A percentile compares a stretch with the other conserved stretches of the same genome.
Evolutionary conservation across 2,329 filamentous ascomycete genomes (phyloP).

Genomic region (Arachnomyces sp.): DNA sequence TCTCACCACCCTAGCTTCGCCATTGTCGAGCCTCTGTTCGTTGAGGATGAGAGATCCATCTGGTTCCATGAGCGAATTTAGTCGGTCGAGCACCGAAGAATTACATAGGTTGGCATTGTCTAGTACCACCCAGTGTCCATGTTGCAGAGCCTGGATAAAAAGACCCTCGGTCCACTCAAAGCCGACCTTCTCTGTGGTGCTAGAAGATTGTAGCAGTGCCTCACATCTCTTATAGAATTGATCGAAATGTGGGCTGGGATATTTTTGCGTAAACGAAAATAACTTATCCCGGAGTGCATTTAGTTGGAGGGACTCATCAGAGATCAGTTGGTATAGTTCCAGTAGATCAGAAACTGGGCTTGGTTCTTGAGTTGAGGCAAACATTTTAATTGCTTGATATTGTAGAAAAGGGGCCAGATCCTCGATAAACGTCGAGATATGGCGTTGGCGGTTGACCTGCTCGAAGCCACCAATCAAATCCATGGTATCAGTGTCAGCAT

Average conservation of each 20-base stretch:
- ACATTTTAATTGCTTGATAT: slow-evolving; percentile 24
- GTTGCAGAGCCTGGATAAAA: slow-evolving; percentile 76
- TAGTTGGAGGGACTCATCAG: slow-evolving; percentile 21
- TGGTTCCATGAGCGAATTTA: slow-evolving; percentile 91
- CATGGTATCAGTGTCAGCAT: slow-evolving; percentile 93
- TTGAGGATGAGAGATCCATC: slow-evolving; percentile 84
- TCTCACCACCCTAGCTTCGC: slow-evolving; percentile 68
- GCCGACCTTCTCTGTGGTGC: slow-evolving; percentile 61
- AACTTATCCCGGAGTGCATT: slow-evolving; percentile 26
- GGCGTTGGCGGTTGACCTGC: slow-evolving; percentile 75
- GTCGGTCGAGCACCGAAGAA: slow-evolving; percentile 82
- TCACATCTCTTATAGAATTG: slow-evolving; percentile 44
- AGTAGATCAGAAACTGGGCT: slow-evolving; percentile 20
- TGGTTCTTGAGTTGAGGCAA: slow-evolving; percentile 17
- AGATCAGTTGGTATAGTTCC: slow-evolving; percentile 26
- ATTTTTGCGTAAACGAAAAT: slow-evolving; percentile 31
- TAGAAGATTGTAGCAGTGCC: slow-evolving; percentile 45
- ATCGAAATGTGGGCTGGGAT: slow-evolving; percentile 41
- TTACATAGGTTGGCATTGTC: slow-evolving; percentile 98
- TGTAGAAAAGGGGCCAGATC: slow-evolving; percentile 50
- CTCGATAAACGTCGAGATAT: slow-evolving; percentile 55
- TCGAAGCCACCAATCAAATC: slow-evolving; percentile 96
- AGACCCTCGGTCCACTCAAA: slow-evolving; percentile 97
- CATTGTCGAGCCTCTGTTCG: slow-evolving; percentile 78
- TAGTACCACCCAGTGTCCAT: slow-evolving; percentile 85